Evolutionary conservation across 202 grass and related monocot genomes (phyloP).

Genomic region (Eragrostis tef): DNA sequence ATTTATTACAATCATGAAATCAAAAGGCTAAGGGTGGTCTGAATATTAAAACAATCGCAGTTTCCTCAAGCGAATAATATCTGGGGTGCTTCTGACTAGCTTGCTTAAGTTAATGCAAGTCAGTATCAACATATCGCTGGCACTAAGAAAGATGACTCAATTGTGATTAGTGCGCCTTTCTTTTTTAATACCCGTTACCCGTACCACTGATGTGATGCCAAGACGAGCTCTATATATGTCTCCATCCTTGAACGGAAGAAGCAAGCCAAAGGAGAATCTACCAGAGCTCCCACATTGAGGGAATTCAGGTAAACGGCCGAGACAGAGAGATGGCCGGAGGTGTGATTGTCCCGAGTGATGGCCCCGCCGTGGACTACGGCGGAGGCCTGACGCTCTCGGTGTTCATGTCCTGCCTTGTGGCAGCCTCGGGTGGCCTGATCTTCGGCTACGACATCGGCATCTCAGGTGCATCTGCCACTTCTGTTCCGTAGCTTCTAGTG

Average conservation of each 20-base stretch:
- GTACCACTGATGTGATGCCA: too few relatives aligned
- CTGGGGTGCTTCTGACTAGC: not conserved
- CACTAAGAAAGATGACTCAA: not conserved
- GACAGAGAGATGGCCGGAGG: slow-evolving; percentile 59
- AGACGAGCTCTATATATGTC: not conserved
- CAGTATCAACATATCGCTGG: not conserved
- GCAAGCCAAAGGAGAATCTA: not conserved
- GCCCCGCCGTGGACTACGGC: slow-evolving; percentile 53
- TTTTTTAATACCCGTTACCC: not conserved
- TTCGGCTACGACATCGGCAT: slow-evolving; percentile 96
- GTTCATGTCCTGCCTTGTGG: slow-evolving; percentile 73
- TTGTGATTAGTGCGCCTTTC: not conserved
- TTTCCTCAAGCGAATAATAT: not conserved
- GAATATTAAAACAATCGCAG: too few relatives aligned
- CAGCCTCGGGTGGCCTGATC: slow-evolving; percentile 87
- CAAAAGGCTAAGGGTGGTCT: too few relatives aligned
- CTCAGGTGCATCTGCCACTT: slow-evolving; percentile 54
- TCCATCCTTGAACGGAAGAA: not conserved
- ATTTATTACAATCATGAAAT: too few relatives aligned
- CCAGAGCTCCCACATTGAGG: not conserved
- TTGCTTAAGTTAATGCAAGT: not conserved
- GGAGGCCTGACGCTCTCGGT: slow-evolving; percentile 66
- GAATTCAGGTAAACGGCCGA: not conserved
- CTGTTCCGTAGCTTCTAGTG: not conserved
- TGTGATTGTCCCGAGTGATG: slow-evolving; percentile 40